Conservation (phyloP, 352 stramenopile genomes). For the Saprolegnia diclina region DNA sequence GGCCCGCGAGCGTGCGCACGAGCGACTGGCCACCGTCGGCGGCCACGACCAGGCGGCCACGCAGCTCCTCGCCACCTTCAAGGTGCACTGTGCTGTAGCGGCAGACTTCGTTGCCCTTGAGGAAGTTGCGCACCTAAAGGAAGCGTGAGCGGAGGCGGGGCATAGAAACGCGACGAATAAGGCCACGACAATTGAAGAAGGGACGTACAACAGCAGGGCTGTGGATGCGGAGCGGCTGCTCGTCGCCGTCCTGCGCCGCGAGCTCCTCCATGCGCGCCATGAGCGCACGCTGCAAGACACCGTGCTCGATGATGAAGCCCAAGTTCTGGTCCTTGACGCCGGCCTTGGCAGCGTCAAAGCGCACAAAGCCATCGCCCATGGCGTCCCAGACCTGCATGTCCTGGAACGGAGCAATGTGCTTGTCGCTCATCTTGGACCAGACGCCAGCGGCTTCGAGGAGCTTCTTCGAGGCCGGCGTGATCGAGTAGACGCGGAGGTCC, state of each 20-base stretch:
- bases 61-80: constrained; percentile 64
- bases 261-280: constrained; percentile 83
- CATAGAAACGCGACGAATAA: not conserved
- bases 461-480: constrained; percentile 77
- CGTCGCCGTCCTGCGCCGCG: constrained; percentile 35
- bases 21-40: constrained; percentile 87
- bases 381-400: constrained; percentile 90
- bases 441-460: constrained; percentile 68
- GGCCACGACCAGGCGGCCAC: constrained; percentile 75
- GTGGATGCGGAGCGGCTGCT: constrained; percentile 60
- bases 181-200: not conserved
- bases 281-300: constrained; percentile 76
- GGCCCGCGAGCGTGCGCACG: constrained; percentile 65
- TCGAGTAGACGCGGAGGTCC: constrained; percentile 86
- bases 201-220: constrained; percentile 44
- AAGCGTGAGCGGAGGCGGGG: not conserved
- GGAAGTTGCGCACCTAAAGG: constrained; percentile 69
- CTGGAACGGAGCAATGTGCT: constrained; percentile 63
- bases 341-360: constrained; percentile 71
- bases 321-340: constrained; percentile 43
- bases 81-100: constrained; percentile 54
- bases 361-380: constrained; percentile 84
- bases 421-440: constrained; percentile 62
- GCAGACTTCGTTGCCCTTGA: constrained; percentile 42
- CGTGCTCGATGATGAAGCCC: constrained; percentile 84